Percentiles rank a stretch among this genome's conserved stretches.
These are phyloP conservation scores for Alternaria viburni DNA, from an alignment of 2,329 filamentous ascomycete species.

Conservation along the genomic window DNA sequence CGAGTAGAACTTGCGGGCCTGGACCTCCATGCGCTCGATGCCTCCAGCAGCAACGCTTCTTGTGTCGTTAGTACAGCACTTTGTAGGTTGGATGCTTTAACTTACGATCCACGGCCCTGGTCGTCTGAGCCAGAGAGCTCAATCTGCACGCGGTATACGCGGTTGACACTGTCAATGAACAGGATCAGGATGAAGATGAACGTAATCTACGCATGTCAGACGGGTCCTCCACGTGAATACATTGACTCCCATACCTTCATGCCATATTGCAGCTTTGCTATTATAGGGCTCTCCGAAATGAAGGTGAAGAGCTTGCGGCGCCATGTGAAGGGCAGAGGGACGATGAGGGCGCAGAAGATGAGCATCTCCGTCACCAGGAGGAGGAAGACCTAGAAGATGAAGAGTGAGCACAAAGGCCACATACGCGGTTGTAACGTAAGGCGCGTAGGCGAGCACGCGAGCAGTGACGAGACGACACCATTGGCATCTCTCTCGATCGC, in stretches of 20 bases:
- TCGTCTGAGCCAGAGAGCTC: constrained; percentile 80
- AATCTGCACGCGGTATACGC: constrained; percentile 94
- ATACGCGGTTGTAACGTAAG: not conserved
- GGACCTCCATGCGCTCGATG: constrained; percentile 95
- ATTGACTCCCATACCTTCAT: constrained; percentile 69
- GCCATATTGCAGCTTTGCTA: constrained; percentile 96
- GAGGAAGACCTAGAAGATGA: constrained; percentile 72
- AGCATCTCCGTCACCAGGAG: constrained; percentile 83
- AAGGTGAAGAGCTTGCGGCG: constrained; percentile 92
- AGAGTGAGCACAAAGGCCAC: constrained; percentile 37
- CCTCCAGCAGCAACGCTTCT: constrained; percentile 71
- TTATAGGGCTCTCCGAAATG: constrained; percentile 83
- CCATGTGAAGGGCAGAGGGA: constrained; percentile 86
- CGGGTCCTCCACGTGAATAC: not conserved
- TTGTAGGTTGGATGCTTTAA: constrained; percentile 7
- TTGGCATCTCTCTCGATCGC: not conserved
- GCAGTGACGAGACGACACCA: not conserved
- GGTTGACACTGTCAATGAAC: constrained; percentile 94
- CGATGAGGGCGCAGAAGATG: constrained; percentile 77
- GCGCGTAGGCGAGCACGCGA: constrained; percentile 7
- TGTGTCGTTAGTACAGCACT: constrained; percentile 14
- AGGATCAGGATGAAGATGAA: constrained; percentile 99
- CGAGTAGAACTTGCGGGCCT: constrained; percentile 99
- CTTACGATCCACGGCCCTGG: constrained; percentile 60
- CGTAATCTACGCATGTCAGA: constrained; percentile 68